Conservation (phyloP, 202 grass and related monocot genomes). For the Digitaria exilis region DNA sequence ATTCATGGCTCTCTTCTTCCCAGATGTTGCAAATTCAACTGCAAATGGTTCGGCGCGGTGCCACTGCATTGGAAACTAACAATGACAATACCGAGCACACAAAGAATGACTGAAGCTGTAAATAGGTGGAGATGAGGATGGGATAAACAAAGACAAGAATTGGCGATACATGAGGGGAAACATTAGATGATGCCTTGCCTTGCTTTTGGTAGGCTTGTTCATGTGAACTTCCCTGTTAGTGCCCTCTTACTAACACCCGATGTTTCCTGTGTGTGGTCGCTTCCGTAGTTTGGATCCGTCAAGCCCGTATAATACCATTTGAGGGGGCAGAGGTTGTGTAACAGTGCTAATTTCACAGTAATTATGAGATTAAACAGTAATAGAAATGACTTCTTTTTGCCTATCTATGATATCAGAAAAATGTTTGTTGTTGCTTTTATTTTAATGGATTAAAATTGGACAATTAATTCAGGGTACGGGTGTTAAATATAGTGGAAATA, state of each 20-base stretch:
- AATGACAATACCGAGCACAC: slow-evolving; percentile 42
- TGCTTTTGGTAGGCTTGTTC: slow-evolving; percentile 34
- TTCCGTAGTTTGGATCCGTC: not conserved
- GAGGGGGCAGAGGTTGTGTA: too few species aligned
- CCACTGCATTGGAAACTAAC: slow-evolving; percentile 16
- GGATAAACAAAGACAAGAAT: slow-evolving; percentile 22
- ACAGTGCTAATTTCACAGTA: not conserved
- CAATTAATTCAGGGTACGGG: too few species aligned
- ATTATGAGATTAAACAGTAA: slow-evolving; percentile 5
- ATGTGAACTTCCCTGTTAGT: slow-evolving; percentile 16
- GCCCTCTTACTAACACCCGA: not conserved
- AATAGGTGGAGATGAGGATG: slow-evolving; percentile 33
- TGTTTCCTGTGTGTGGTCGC: not conserved
- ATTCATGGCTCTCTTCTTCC: slow-evolving; percentile 16
- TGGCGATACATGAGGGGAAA: slow-evolving; percentile 22
- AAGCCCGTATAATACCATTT: too few species aligned
- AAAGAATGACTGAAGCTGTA: slow-evolving; percentile 34
- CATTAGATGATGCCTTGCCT: not conserved
- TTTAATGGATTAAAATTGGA: too few species aligned
- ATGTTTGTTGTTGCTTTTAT: too few species aligned
- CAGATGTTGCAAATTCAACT: slow-evolving; percentile 77
- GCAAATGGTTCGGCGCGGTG: slow-evolving; percentile 61
- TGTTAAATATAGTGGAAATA: too few species aligned
- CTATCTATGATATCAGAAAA: too few species aligned
- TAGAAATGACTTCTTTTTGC: not conserved